Evolutionary conservation across 805 yeast genomes (phyloP).

Genomic region (Brettanomyces custersianus): DNA sequence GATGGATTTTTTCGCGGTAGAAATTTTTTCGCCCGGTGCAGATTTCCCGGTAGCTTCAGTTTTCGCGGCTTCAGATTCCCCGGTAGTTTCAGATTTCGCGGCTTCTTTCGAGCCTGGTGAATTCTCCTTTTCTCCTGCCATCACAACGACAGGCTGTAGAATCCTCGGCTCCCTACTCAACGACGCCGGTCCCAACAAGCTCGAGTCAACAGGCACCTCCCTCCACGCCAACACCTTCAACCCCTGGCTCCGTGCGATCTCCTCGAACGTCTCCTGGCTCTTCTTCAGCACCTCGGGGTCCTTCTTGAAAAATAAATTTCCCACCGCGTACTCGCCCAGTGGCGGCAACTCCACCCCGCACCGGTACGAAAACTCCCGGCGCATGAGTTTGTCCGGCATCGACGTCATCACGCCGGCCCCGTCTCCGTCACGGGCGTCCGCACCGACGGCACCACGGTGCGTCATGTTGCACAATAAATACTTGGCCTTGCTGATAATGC

Average conservation of each 20-base stretch:
- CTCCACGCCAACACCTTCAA: constrained; percentile 91
- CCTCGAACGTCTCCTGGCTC: constrained; percentile 71
- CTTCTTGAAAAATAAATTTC: constrained; percentile 88
- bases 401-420: constrained; percentile 97
- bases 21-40: neutral
- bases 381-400: constrained; percentile 81
- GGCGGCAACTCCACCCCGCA: constrained; percentile 63
- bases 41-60: constrained; percentile 39
- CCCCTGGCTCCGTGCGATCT: constrained; percentile 67
- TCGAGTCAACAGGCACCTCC: constrained; percentile 87
- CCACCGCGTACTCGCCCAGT: constrained; percentile 86
- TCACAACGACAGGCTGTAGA: constrained; percentile 87
- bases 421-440: constrained; percentile 95
- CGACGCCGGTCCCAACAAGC: constrained; percentile 91
- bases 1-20: too few relatives aligned
- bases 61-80: constrained; percentile 45
- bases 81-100: constrained; percentile 24
- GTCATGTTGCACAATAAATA: constrained; percentile 93
- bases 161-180: constrained; percentile 85
- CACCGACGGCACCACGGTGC: constrained; percentile 96
- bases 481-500: constrained; percentile 85
- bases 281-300: constrained; percentile 62
- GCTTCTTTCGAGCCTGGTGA: constrained; percentile 33
- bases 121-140: constrained; percentile 21
- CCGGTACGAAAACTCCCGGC: constrained; percentile 71